phyloP scores from a whole-genome alignment of 2,329 filamentous ascomycete species.

The Arthrobotrys musiformis region DNA sequence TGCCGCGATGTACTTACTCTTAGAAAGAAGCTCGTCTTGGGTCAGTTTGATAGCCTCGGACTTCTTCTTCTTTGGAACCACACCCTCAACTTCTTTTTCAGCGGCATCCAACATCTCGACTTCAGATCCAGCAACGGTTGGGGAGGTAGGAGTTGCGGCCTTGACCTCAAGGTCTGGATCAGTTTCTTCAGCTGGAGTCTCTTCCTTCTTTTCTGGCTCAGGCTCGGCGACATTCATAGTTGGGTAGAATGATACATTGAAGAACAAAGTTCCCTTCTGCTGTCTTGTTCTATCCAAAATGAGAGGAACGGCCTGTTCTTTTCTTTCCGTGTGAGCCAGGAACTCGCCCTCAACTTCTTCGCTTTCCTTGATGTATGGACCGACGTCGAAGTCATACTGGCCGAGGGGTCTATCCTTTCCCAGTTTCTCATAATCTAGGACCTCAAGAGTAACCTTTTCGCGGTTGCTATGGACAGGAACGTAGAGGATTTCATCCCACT shows the following conservation, averaged over 20 bases:
- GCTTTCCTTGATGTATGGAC: slow-evolving; percentile 81
- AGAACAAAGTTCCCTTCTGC: slow-evolving; percentile 82
- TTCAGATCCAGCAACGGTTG: slow-evolving; percentile 62
- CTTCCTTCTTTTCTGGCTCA: slow-evolving; percentile 78
- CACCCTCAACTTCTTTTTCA: slow-evolving; percentile 62
- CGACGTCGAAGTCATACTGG: slow-evolving; percentile 77
- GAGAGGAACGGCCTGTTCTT: slow-evolving; percentile 73
- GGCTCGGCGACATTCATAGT: slow-evolving; percentile 88
- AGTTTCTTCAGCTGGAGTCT: slow-evolving; percentile 11
- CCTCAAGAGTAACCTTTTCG: slow-evolving; percentile 87
- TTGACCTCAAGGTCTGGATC: slow-evolving; percentile 56
- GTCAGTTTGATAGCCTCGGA: slow-evolving; percentile 81
- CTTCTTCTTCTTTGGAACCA: slow-evolving; percentile 65
- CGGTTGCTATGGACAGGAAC: slow-evolving; percentile 85
- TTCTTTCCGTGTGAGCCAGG: slow-evolving; percentile 79
- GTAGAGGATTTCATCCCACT: slow-evolving; percentile 96
- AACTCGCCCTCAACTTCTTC: slow-evolving; percentile 78
- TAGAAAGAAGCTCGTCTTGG: slow-evolving; percentile 81
- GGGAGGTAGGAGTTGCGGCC: slow-evolving; percentile 57
- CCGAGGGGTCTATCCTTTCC: slow-evolving; percentile 91
- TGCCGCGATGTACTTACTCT: slow-evolving; percentile 67
- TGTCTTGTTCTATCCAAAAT: slow-evolving; percentile 77
- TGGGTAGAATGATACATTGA: slow-evolving; percentile 89
- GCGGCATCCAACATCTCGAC: slow-evolving; percentile 65
- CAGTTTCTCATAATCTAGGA: slow-evolving; percentile 95